Conservation (phyloP, 176 grass and related monocot species). For the Aegilops longissima region DNA sequence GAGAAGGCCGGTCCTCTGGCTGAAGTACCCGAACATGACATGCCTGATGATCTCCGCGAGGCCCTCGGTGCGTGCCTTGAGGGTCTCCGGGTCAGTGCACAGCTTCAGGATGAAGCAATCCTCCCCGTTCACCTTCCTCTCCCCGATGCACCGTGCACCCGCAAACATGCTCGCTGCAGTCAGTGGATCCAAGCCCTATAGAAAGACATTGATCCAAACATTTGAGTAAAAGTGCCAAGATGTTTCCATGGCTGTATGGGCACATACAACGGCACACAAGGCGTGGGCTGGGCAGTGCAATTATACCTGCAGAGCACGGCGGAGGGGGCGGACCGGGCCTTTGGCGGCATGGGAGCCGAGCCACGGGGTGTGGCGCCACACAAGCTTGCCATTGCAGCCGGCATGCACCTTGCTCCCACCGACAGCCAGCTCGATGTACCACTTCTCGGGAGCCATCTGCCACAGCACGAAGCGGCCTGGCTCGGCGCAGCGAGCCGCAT, state of each 20-base stretch:
- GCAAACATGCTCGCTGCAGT: conserved; percentile 62
- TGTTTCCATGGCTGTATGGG: conserved; percentile 1
- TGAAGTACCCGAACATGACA: conserved; percentile 70
- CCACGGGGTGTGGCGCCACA: conserved; percentile 72
- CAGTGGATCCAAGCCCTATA: conserved; percentile 74
- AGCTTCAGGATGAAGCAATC: conserved; percentile 84
- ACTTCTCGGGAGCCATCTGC: conserved; percentile 72
- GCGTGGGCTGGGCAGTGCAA: not conserved
- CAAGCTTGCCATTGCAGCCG: conserved; percentile 62
- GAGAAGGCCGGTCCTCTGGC: conserved; percentile 73
- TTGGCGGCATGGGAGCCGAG: conserved; percentile 54
- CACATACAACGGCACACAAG: not conserved
- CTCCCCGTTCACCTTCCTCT: conserved; percentile 68
- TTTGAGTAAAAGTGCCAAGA: not conserved
- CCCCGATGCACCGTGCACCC: conserved; percentile 59
- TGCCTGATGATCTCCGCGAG: conserved; percentile 69
- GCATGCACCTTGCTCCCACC: conserved; percentile 69
- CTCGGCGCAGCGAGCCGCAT: conserved; percentile 38
- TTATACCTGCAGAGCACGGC: conserved; percentile 66
- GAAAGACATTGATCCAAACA: conserved; percentile 11
- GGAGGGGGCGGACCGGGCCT: conserved; percentile 68
- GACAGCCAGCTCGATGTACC: conserved; percentile 73
- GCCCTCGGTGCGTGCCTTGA: conserved; percentile 54
- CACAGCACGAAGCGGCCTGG: conserved; percentile 65
- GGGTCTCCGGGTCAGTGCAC: conserved; percentile 42